Evolutionary conservation across 805 yeast species (phyloP).

Genomic region (Cyberlindnera maritima): DNA sequence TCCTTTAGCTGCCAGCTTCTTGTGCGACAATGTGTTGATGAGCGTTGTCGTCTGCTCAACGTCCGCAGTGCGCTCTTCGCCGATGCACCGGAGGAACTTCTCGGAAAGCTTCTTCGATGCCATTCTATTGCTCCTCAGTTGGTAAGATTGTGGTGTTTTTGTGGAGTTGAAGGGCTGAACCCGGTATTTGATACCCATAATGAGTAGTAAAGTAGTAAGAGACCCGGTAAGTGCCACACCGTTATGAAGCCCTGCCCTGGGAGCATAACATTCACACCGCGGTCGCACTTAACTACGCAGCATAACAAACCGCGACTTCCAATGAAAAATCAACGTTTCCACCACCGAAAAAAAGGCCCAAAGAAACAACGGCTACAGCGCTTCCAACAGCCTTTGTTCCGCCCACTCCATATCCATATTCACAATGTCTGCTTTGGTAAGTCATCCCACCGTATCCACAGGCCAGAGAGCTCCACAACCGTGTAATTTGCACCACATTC

Average conservation of each 20-base stretch:
- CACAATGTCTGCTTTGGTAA: slow-evolving; percentile 22
- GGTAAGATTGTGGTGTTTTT: no score
- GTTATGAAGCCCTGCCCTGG: background rate
- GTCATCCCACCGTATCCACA: background rate
- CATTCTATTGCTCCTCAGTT: background rate
- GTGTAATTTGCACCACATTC: background rate
- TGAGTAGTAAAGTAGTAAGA: no score
- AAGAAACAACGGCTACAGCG: background rate
- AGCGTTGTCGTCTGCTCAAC: slow-evolving; percentile 32
- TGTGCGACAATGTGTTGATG: slow-evolving; percentile 51
- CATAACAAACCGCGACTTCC: slow-evolving; percentile 9
- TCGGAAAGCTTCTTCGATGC: slow-evolving; percentile 12
- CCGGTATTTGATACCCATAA: no score
- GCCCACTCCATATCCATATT: slow-evolving; percentile 9
- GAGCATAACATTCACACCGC: slow-evolving; percentile 1
- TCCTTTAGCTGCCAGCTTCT: slow-evolving; percentile 66
- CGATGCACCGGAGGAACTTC: slow-evolving; percentile 21
- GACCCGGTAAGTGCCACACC: background rate
- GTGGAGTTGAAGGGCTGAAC: no score
- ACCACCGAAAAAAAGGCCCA: slow-evolving; percentile 8
- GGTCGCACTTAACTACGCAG: background rate
- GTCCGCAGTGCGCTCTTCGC: slow-evolving; percentile 22
- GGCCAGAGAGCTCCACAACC: background rate
- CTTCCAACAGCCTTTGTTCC: background rate
- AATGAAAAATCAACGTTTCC: slow-evolving; percentile 18